phyloP scores from a whole-genome alignment of 2,329 filamentous ascomycete species.

The Apiospora koreana region DNA sequence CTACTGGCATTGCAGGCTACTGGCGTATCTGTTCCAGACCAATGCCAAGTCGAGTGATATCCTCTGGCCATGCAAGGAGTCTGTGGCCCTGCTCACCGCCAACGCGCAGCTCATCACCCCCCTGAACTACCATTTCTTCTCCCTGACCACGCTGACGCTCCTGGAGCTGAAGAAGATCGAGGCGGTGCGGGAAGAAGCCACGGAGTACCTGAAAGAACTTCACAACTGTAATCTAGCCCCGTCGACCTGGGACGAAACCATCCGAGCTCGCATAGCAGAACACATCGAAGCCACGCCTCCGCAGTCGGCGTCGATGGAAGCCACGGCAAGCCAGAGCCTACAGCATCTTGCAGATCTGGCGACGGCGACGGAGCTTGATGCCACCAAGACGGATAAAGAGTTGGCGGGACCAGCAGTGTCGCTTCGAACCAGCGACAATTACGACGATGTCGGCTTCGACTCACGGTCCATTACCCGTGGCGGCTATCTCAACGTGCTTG shows the following conservation, averaged over 20 bases:
- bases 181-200: slow-evolving; percentile 58
- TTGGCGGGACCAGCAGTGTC: slow-evolving; percentile 15
- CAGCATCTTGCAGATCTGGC: slow-evolving; percentile 63
- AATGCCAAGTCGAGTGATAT: slow-evolving; percentile 57
- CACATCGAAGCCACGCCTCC: slow-evolving; percentile 36
- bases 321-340: slow-evolving; percentile 52
- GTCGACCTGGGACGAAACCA: slow-evolving; percentile 58
- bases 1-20: slow-evolving; percentile 70
- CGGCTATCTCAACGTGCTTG: slow-evolving; percentile 40
- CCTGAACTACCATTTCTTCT: slow-evolving; percentile 67
- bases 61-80: slow-evolving; percentile 60
- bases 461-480: slow-evolving; percentile 37
- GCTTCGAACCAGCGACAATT: slow-evolving; percentile 34
- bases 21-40: slow-evolving; percentile 62
- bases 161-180: slow-evolving; percentile 59
- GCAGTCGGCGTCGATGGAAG: slow-evolving; percentile 37
- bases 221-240: slow-evolving; percentile 52
- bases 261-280: slow-evolving; percentile 54
- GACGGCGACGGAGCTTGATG: slow-evolving; percentile 39
- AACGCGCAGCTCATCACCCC: slow-evolving; percentile 60
- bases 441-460: slow-evolving; percentile 45
- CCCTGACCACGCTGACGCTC: slow-evolving; percentile 61
- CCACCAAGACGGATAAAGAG: slow-evolving; percentile 25
- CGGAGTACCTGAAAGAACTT: slow-evolving; percentile 55
- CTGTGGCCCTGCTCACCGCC: slow-evolving; percentile 57